Conservation (phyloP, 176 grass and related monocot species). For the Pharus latifolius region DNA sequence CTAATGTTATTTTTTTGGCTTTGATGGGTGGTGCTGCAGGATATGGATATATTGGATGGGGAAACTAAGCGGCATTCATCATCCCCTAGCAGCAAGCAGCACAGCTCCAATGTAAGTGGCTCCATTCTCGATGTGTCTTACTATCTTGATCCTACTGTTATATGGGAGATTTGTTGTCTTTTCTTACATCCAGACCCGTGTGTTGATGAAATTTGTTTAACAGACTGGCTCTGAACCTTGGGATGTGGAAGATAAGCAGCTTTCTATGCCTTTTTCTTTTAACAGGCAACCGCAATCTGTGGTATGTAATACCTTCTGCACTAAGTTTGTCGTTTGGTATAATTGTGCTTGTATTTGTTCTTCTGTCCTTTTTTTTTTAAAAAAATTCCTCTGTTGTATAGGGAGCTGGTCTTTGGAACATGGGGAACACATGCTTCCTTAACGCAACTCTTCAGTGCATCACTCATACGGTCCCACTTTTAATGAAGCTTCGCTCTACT, state of each 20-base stretch:
- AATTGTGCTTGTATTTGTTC: background rate
- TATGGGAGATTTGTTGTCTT: background rate
- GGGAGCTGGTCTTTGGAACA: slow-evolving; percentile 80
- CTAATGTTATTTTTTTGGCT: no score
- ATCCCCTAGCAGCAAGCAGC: background rate
- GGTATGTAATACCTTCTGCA: slow-evolving; percentile 24
- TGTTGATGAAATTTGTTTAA: background rate
- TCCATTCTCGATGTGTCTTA: background rate
- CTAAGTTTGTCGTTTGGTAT: background rate
- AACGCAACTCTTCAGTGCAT: slow-evolving; percentile 89
- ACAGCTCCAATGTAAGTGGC: slow-evolving; percentile 16
- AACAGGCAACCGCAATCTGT: slow-evolving; percentile 19
- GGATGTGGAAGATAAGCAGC: slow-evolving; percentile 5
- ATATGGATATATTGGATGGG: background rate
- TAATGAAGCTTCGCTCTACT: slow-evolving; percentile 36
- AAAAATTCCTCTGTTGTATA: slow-evolving; percentile 3
- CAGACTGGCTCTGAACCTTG: slow-evolving; percentile 11
- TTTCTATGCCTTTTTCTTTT: background rate
- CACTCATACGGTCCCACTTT: slow-evolving; percentile 76
- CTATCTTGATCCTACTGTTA: background rate
- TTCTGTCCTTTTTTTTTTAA: background rate
- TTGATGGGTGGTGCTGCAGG: slow-evolving; percentile 11
- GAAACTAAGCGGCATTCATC: slow-evolving; percentile 12
- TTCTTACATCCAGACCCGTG: background rate
- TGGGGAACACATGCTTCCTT: slow-evolving; percentile 91